Evolutionary conservation across 495 filamentous ascomycete species (phyloP).

Genomic region (Penicillium coffeae): DNA sequence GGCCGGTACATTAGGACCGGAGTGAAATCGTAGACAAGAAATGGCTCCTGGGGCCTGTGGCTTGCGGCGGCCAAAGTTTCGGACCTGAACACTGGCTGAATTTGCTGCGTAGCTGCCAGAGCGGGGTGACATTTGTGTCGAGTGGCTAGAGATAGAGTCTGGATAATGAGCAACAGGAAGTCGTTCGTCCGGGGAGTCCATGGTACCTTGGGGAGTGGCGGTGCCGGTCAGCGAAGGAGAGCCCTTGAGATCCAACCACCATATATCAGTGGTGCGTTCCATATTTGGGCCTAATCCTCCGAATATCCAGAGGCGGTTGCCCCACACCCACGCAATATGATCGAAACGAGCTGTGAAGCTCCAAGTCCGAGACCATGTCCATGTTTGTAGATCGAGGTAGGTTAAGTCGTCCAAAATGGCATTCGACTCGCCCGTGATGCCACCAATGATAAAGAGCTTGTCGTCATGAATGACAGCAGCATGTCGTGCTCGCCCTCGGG

Average conservation of each 20-base stretch:
- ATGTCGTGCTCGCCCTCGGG: slow-evolving; percentile 86
- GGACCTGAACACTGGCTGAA: slow-evolving; percentile 80
- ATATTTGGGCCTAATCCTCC: slow-evolving; percentile 90
- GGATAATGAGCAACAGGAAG: slow-evolving; percentile 39
- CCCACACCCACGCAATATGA: slow-evolving; percentile 88
- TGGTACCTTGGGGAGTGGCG: slow-evolving; percentile 61
- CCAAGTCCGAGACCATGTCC: slow-evolving; percentile 96
- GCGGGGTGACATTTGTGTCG: slow-evolving; percentile 46
- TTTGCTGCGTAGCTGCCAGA: slow-evolving; percentile 81
- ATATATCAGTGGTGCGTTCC: slow-evolving; percentile 91
- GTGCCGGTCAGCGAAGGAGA: slow-evolving; percentile 74
- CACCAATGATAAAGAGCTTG: slow-evolving; percentile 90
- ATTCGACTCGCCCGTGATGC: slow-evolving; percentile 81
- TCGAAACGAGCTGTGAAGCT: slow-evolving; percentile 91
- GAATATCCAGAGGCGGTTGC: slow-evolving; percentile 93
- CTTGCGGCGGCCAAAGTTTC: slow-evolving; percentile 64
- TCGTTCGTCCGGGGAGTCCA: slow-evolving; percentile 39
- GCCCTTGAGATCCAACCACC: slow-evolving; percentile 93
- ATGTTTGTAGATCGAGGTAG: slow-evolving; percentile 94
- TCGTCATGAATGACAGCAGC: slow-evolving; percentile 93
- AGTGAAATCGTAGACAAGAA: slow-evolving; percentile 82
- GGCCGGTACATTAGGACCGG: slow-evolving; percentile 80
- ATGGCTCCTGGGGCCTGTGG: slow-evolving; percentile 83
- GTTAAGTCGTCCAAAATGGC: slow-evolving; percentile 91
- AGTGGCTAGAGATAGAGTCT: slow-evolving; percentile 38